These are phyloP conservation scores for Trichoderma asperelloides DNA, from an alignment of 495 filamentous ascomycete species.

Conservation along the genomic window DNA sequence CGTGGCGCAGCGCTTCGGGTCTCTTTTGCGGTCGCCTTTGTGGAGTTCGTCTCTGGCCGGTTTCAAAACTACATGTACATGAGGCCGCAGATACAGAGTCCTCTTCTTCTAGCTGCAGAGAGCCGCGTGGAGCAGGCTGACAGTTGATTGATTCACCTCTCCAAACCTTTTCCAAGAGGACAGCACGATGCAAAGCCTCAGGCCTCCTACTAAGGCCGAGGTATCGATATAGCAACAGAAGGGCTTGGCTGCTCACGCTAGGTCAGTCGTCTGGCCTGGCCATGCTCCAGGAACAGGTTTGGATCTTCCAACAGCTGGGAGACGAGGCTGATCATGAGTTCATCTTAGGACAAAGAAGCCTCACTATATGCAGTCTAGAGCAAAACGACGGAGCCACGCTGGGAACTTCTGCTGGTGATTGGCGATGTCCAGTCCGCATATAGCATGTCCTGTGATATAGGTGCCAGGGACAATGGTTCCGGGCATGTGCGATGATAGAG, in stretches of 20 bases:
- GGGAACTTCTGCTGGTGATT: not conserved
- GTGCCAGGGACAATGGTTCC: too few relatives aligned
- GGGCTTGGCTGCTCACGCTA: not conserved
- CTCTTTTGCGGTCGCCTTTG: not conserved
- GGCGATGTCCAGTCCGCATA: not conserved
- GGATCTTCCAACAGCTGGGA: not conserved
- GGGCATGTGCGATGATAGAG: not conserved
- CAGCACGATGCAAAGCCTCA: not conserved
- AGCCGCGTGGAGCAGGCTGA: not conserved
- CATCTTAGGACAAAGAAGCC: not conserved
- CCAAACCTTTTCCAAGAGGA: not conserved
- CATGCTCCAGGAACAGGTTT: not conserved
- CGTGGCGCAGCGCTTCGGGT: not conserved
- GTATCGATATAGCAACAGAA: not conserved
- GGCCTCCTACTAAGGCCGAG: not conserved
- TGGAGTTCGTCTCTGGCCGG: not conserved
- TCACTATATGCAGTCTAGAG: not conserved
- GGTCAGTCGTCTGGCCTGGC: not conserved
- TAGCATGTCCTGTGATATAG: not conserved
- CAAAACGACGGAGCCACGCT: not conserved
- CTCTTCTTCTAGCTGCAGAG: not conserved
- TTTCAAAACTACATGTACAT: not conserved
- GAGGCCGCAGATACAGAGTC: not conserved
- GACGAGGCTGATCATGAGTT: not conserved
- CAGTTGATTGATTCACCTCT: not conserved